These are phyloP conservation scores for Linum usitatissimum DNA, from an alignment of 345 rosid species.

Conservation along the genomic window DNA sequence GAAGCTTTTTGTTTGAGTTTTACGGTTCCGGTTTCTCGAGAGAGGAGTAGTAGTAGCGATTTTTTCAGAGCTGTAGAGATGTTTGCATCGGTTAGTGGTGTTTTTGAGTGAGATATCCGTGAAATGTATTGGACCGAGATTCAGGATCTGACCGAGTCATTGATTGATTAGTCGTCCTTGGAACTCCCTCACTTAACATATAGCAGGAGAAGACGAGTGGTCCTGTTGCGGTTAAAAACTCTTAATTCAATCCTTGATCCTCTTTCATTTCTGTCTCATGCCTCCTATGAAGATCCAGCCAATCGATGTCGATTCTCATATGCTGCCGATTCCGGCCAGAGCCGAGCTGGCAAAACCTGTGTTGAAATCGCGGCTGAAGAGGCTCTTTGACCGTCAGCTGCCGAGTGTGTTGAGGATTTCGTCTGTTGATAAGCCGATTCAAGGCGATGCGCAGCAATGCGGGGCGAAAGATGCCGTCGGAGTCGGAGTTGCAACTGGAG, in stretches of 20 bases:
- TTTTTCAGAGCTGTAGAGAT: not conserved
- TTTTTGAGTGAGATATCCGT: not conserved
- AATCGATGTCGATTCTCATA: conserved; percentile 17
- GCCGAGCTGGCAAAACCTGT: conserved; percentile 19
- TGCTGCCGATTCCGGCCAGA: conserved; percentile 3
- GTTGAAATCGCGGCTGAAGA: conserved; percentile 20
- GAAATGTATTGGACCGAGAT: conserved; percentile 1
- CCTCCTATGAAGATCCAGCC: conserved; percentile 26
- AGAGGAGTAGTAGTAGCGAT: not conserved
- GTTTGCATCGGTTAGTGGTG: not conserved
- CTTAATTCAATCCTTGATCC: not conserved
- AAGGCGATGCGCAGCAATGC: conserved; percentile 7
- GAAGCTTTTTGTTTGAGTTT: not conserved
- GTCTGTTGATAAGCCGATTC: conserved; percentile 4
- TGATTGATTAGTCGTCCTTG: not conserved
- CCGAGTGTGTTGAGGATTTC: conserved; percentile 19
- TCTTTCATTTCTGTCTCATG: not conserved
- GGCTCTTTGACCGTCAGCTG: conserved; percentile 23
- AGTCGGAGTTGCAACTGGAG: not conserved
- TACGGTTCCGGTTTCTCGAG: not conserved
- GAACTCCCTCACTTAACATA: conserved; percentile 5
- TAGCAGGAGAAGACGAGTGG: conserved; percentile 5
- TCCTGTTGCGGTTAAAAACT: not conserved
- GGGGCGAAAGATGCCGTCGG: conserved; percentile 8
- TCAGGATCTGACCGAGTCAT: conserved; percentile 8